Conservation (phyloP, 345 rosid genomes). For the Carallia brachiata region DNA sequence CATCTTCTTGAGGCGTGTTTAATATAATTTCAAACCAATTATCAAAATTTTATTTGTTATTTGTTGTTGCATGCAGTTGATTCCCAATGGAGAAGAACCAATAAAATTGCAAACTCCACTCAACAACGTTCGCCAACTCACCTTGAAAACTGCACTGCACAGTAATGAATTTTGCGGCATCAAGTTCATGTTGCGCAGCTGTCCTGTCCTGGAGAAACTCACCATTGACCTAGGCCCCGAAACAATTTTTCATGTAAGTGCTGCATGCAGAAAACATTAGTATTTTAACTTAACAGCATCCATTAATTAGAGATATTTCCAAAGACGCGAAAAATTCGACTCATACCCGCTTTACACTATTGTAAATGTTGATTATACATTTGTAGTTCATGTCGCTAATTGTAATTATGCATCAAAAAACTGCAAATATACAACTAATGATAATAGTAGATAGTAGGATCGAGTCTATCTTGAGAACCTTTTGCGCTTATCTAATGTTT, state of each 20-base stretch:
- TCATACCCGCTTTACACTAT: too few relatives aligned
- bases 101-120: conserved; percentile 9
- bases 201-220: conserved; percentile 32
- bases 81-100: conserved; percentile 24
- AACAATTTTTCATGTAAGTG: conserved; percentile 29
- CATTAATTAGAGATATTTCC: too few relatives aligned
- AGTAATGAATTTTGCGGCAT: conserved; percentile 37
- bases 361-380: too few relatives aligned
- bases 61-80: conserved; percentile 26
- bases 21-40: too few relatives aligned
- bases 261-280: background rate
- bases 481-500: too few relatives aligned
- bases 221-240: conserved; percentile 30
- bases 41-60: background rate
- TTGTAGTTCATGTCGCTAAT: too few relatives aligned
- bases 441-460: too few relatives aligned
- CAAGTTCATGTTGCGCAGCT: conserved; percentile 35
- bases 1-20: too few relatives aligned
- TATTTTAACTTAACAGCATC: background rate
- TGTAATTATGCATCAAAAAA: too few relatives aligned
- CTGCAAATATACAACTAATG: too few relatives aligned
- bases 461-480: background rate
- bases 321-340: too few relatives aligned
- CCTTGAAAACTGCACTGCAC: conserved; percentile 33
- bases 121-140: conserved; percentile 30